A percentile compares a stretch with the other conserved stretches of the same genome.
Conservation (phyloP, 345 rosid species). For the Eucalyptus globulus region DNA sequence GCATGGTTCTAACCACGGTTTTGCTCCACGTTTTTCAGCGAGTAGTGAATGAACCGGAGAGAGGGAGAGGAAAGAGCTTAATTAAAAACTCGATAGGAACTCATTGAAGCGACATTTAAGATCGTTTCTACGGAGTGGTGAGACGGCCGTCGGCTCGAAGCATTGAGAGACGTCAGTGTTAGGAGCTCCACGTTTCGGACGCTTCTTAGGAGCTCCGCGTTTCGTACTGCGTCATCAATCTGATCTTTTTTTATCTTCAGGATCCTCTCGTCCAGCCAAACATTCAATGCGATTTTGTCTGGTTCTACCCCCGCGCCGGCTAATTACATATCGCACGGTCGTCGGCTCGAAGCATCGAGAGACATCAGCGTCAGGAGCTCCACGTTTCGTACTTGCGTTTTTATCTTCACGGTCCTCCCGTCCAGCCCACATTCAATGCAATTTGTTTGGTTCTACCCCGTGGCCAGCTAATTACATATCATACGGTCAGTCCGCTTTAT, state of each 20-base stretch:
- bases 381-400: background rate
- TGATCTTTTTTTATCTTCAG: background rate
- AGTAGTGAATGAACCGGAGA: background rate
- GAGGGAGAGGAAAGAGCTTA: background rate
- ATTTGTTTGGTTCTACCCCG: background rate
- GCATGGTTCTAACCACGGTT: background rate
- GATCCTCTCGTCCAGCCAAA: background rate
- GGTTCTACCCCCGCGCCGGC: no score
- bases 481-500: background rate
- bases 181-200: background rate
- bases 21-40: background rate
- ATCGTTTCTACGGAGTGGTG: background rate
- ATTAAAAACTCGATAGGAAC: background rate
- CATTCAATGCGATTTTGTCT: background rate
- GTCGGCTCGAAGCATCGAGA: background rate
- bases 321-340: background rate
- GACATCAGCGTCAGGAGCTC: background rate
- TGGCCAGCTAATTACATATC: background rate
- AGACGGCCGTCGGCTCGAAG: background rate
- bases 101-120: background rate
- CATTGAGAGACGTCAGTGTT: background rate
- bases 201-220: background rate
- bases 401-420: background rate
- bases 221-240: background rate
- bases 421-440: background rate